Evolutionary conservation across 202 grass and related monocot genomes (phyloP).

Genomic region (Eragrostis tef): DNA sequence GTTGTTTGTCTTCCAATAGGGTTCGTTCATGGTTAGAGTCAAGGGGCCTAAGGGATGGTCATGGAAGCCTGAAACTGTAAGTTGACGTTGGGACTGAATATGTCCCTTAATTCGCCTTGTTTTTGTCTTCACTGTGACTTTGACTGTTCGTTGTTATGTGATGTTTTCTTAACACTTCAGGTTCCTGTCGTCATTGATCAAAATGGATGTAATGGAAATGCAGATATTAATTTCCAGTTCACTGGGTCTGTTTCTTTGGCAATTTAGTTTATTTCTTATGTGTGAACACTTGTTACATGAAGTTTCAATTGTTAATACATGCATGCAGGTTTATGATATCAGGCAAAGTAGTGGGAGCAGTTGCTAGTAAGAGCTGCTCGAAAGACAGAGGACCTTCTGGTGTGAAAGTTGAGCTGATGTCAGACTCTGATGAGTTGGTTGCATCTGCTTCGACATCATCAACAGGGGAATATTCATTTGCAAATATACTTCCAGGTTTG

Average conservation of each 20-base stretch:
- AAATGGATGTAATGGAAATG: conserved; percentile 83
- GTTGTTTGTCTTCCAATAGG: conserved; percentile 50
- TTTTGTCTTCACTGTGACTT: conserved; percentile 5
- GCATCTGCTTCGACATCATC: conserved; percentile 68
- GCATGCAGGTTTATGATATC: conserved; percentile 78
- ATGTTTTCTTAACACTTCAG: conserved; percentile 53
- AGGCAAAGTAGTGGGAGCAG: conserved; percentile 69
- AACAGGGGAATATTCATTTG: conserved; percentile 76
- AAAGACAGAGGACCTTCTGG: conserved; percentile 79
- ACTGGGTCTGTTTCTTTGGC: conserved; percentile 67
- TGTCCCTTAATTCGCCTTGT: conserved; percentile 3
- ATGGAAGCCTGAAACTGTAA: conserved; percentile 80
- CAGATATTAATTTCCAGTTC: conserved; percentile 95
- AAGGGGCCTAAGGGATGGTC: conserved; percentile 95
- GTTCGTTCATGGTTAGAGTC: conserved; percentile 85
- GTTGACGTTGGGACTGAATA: conserved; percentile 30
- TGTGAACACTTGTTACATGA: conserved; percentile 33
- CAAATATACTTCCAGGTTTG: conserved; percentile 90
- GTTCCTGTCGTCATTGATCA: conserved; percentile 74
- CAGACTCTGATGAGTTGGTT: conserved; percentile 70
- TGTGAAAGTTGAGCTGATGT: conserved; percentile 84
- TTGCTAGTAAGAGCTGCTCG: conserved; percentile 73
- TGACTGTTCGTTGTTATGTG: conserved; percentile 26
- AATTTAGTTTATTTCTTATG: conserved; percentile 24
- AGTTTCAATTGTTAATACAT: conserved; percentile 44